Evolutionary conservation across 306 rosid species (phyloP).

Genomic region (Morella rubra): DNA sequence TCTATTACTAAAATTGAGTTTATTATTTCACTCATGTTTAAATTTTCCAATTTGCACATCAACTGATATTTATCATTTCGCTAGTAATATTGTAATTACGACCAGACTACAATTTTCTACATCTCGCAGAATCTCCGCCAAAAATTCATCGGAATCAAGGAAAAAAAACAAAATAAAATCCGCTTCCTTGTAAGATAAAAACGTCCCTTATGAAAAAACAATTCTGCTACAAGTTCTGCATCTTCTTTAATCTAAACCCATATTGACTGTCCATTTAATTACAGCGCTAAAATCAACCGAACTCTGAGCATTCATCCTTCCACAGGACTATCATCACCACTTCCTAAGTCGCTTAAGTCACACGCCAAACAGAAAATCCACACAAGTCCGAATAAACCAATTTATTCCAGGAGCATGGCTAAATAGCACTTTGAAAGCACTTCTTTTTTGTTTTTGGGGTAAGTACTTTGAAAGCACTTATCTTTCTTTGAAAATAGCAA

Average conservation of each 20-base stretch:
- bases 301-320: background rate
- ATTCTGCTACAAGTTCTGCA: background rate
- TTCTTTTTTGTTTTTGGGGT: too few species aligned
- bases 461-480: too few species aligned
- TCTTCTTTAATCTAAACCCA: background rate
- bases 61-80: background rate
- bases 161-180: background rate
- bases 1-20: background rate
- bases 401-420: background rate
- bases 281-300: background rate
- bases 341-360: background rate
- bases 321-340: background rate
- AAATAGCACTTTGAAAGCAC: background rate
- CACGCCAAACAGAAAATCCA: conserved; percentile 1
- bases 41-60: background rate
- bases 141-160: background rate
- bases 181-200: background rate
- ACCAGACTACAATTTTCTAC: background rate
- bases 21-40: background rate
- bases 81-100: background rate
- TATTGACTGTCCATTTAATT: background rate
- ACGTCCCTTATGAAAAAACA: too few species aligned
- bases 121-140: background rate
- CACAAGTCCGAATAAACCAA: background rate
- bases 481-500: background rate